Base-by-base conservation (phyloP, 352 stramenopile genomes). In the Globisporangium parvum region DNA sequence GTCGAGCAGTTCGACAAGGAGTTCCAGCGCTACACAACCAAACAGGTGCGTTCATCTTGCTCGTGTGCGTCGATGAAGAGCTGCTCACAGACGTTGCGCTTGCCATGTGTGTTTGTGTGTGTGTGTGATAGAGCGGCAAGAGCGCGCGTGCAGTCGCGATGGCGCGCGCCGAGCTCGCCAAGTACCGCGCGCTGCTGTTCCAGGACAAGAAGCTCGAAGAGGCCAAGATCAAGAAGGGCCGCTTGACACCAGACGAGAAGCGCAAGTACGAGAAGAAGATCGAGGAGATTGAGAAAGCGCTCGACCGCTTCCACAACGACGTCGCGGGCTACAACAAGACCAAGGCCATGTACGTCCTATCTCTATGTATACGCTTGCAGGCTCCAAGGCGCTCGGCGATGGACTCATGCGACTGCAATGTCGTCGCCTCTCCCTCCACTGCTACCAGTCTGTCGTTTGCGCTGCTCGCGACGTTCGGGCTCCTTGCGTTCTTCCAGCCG, bases 161-260 rank as follows among this genome's bases (percentile, higher is more conserved):
- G 71, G 82, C 85, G 33, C 81, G 85, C 53, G 77, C 78, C 0
- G 85, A 94, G 52, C 57, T 94, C n/a, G 74, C 80, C 59, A 92
- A 91, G 65, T 86, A 83, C 66, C 80, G 77, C 46, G 83, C 80
- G 39, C 40, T 91, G 31, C 58, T 94, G 53, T 92, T 81, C 60
- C 69, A 94, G 60, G 84, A 94, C 67, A 87, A 94, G 64, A 94
- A 94, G 65, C 77, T 94, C 18, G 69, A 87, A 52, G 76, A 87
- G 59, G 69, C 65, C 47, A 77, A 80, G 26, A 49, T 77, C 46
- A 87, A 88, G 64, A 77, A 89, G 54, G 77, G 79, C 3, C 70
- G 81, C 6, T 53, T 94, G 51, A 81, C 60, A 12, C 47, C 70
- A 0, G 79, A 84, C 37, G 59, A 82, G 46, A 80, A 82, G 21